Percentiles rank a stretch among this genome's conserved stretches.
phyloP scores from a whole-genome alignment of 495 filamentous ascomycete species.

The Articulospora tetracladia region DNA sequence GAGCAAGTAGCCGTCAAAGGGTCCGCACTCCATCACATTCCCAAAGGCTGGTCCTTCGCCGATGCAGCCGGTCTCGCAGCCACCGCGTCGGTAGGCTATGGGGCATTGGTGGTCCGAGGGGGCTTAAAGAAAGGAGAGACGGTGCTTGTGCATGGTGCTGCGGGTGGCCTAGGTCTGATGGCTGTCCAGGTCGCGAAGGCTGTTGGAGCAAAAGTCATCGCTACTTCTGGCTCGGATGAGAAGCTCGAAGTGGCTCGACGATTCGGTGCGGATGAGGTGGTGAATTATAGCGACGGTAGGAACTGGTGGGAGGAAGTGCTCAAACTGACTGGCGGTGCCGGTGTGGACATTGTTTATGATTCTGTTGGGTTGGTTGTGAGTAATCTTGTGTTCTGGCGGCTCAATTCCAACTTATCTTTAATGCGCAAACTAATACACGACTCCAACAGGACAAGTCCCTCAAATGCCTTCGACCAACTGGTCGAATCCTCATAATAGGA shows the following conservation, averaged over 20 bases:
- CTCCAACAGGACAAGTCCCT: conserved; percentile 40
- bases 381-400: no score
- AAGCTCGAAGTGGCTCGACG: conserved; percentile 63
- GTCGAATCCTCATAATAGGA: conserved; percentile 60
- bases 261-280: conserved; percentile 69
- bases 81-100: conserved; percentile 24
- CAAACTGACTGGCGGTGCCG: conserved; percentile 48
- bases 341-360: conserved; percentile 68
- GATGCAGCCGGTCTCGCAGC: conserved; percentile 22
- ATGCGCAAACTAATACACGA: background rate
- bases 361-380: conserved; percentile 57
- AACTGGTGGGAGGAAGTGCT: conserved; percentile 75
- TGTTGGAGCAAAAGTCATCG: conserved; percentile 72
- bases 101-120: conserved; percentile 54
- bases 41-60: conserved; percentile 16
- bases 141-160: conserved; percentile 47
- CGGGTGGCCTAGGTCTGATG: conserved; percentile 49
- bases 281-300: conserved; percentile 67
- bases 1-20: conserved; percentile 17
- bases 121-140: conserved; percentile 53
- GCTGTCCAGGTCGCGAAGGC: conserved; percentile 76
- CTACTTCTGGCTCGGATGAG: conserved; percentile 64
- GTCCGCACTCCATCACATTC: conserved; percentile 14
- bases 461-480: conserved; percentile 66
- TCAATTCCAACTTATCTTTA: no score